Conservation (phyloP, 2,329 filamentous ascomycete genomes). For the Beauveria medogensis region DNA sequence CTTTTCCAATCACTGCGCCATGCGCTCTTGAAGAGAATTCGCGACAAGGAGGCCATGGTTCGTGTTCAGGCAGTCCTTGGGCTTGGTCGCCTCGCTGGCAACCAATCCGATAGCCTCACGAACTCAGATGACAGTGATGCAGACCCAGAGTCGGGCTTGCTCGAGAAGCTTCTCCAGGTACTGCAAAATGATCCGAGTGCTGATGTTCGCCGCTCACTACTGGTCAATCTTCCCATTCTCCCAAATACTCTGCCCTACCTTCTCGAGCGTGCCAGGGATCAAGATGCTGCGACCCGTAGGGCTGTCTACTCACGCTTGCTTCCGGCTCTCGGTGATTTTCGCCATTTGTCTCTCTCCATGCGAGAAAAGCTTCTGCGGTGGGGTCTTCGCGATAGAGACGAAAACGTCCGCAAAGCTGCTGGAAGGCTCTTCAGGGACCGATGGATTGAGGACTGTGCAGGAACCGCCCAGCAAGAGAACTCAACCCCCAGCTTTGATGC, state of each 20-base stretch:
- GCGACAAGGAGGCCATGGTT: slow-evolving; percentile 90
- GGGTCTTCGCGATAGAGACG: slow-evolving; percentile 89
- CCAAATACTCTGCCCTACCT: slow-evolving; percentile 77
- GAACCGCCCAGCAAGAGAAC: slow-evolving; percentile 51
- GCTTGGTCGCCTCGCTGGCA: slow-evolving; percentile 74
- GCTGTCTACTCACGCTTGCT: slow-evolving; percentile 82
- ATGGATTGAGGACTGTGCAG: slow-evolving; percentile 96
- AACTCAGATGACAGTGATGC: slow-evolving; percentile 63
- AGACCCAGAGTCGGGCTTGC: slow-evolving; percentile 56
- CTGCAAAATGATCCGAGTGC: slow-evolving; percentile 91
- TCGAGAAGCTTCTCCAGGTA: slow-evolving; percentile 78
- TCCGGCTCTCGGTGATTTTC: slow-evolving; percentile 85
- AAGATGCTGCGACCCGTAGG: slow-evolving; percentile 74
- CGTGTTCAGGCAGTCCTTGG: slow-evolving; percentile 87
- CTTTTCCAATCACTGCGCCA: slow-evolving; percentile 76
- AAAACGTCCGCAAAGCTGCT: slow-evolving; percentile 86
- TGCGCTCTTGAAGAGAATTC: slow-evolving; percentile 73
- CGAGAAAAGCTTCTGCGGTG: slow-evolving; percentile 90
- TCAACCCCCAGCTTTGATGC: slow-evolving; percentile 69
- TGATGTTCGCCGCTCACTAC: slow-evolving; percentile 79
- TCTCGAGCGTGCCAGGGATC: slow-evolving; percentile 82
- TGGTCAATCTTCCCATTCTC: slow-evolving; percentile 83
- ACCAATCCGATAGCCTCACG: slow-evolving; percentile 62
- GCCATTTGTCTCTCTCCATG: slow-evolving; percentile 87
- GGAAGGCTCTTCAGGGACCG: slow-evolving; percentile 83